Evolutionary conservation across 495 filamentous ascomycete genomes (phyloP).

Genomic region (Aspergillus kassunensis): DNA sequence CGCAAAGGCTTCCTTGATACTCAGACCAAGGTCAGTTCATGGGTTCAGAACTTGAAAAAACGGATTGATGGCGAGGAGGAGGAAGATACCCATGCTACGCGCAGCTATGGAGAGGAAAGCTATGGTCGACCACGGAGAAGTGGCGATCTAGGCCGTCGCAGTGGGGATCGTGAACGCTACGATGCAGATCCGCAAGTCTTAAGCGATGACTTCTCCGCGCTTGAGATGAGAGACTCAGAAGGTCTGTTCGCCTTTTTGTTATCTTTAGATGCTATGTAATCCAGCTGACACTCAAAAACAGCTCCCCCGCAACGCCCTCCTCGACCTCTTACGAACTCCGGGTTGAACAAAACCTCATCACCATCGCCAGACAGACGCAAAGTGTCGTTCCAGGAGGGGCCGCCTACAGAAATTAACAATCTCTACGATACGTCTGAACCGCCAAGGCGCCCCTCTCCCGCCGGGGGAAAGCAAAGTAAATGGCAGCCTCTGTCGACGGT

Average conservation of each 20-base stretch:
- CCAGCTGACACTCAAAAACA: slow-evolving; percentile 13
- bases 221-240: slow-evolving; percentile 77
- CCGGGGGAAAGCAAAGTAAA: slow-evolving; percentile 71
- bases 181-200: slow-evolving; percentile 93
- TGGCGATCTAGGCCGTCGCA: slow-evolving; percentile 59
- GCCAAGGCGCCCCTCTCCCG: slow-evolving; percentile 37
- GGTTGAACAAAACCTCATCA: slow-evolving; percentile 68
- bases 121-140: slow-evolving; percentile 48
- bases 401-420: slow-evolving; percentile 73
- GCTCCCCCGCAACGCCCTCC: slow-evolving; percentile 51
- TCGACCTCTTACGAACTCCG: slow-evolving; percentile 70
- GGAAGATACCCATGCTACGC: slow-evolving; percentile 41
- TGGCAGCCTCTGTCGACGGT: slow-evolving; percentile 92
- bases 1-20: slow-evolving; percentile 94
- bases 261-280: background rate
- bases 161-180: slow-evolving; percentile 81
- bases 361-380: slow-evolving; percentile 62
- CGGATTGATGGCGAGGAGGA: slow-evolving; percentile 81
- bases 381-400: slow-evolving; percentile 75
- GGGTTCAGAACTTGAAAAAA: slow-evolving; percentile 88
- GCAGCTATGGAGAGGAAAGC: slow-evolving; percentile 39
- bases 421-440: slow-evolving; percentile 62
- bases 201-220: slow-evolving; percentile 83
- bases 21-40: slow-evolving; percentile 85
- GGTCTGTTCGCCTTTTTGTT: slow-evolving; percentile 39